Conservation (phyloP, 225 moss, liverwort and hornwort genomes). For the Marchantia paleacea region DNA sequence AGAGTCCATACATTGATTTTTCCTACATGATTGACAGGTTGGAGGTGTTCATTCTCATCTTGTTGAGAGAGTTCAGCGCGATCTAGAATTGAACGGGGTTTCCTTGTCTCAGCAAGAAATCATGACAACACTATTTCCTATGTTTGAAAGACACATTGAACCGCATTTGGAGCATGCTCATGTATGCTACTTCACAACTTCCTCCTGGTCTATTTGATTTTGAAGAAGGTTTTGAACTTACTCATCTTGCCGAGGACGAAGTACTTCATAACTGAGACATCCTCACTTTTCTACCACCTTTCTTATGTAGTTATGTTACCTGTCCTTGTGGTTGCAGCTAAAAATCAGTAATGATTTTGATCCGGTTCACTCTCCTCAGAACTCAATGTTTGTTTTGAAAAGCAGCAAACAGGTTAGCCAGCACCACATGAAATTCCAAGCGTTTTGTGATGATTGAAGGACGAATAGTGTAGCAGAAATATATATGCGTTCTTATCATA, state of each 20-base stretch:
- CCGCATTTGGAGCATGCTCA: slow-evolving; percentile 83
- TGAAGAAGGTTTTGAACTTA: neutral
- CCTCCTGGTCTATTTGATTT: neutral
- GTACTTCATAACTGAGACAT: neutral
- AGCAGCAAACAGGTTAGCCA: slow-evolving; percentile 70
- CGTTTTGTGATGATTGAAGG: neutral
- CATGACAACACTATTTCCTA: slow-evolving; percentile 85
- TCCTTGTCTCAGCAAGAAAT: slow-evolving; percentile 67
- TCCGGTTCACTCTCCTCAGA: slow-evolving; percentile 81
- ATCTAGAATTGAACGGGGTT: slow-evolving; percentile 66
- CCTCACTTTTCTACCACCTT: neutral
- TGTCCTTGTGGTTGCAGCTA: slow-evolving; percentile 46
- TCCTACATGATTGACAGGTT: slow-evolving; percentile 37
- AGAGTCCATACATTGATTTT: neutral
- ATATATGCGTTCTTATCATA: neutral
- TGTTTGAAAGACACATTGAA: slow-evolving; percentile 83
- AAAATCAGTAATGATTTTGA: slow-evolving; percentile 85
- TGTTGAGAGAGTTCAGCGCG: slow-evolving; percentile 70
- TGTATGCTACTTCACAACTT: slow-evolving; percentile 36
- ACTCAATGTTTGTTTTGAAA: slow-evolving; percentile 86
- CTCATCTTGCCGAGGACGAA: neutral
- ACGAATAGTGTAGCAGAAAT: too few species aligned
- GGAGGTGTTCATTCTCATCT: slow-evolving; percentile 92
- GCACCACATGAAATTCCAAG: neutral
- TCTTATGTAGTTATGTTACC: neutral